phyloP scores from a whole-genome alignment of 2,329 filamentous ascomycete genomes.

The Whalleya microplaca region DNA sequence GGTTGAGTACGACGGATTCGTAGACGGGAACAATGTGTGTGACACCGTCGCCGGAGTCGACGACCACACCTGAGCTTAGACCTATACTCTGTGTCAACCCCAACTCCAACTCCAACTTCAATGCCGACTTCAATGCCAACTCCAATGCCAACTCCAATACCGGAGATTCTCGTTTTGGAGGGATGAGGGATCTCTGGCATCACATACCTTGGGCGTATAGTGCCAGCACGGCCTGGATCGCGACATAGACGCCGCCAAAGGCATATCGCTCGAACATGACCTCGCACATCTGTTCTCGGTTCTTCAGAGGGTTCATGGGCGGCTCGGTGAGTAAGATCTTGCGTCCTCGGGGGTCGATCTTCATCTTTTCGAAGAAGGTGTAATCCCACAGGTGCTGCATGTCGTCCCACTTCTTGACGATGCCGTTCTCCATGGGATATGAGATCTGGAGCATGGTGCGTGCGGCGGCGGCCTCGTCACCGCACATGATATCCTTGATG shows the following conservation, averaged over 20 bases:
- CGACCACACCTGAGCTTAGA: constrained; percentile 92
- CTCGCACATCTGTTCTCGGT: constrained; percentile 97
- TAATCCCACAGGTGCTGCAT: constrained; percentile 99
- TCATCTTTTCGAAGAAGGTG: constrained; percentile 97
- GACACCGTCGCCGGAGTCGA: constrained; percentile 97
- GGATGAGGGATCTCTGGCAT: constrained; percentile 5
- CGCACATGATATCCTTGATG: constrained; percentile 99
- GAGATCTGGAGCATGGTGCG: constrained; percentile 98
- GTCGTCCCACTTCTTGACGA: constrained; percentile 99
- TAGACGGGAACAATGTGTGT: constrained; percentile 99
- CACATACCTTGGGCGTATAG: constrained; percentile 88
- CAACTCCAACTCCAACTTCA: too few species aligned
- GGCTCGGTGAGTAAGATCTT: constrained; percentile 98
- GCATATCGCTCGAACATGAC: constrained; percentile 98
- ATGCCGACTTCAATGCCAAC: too few species aligned
- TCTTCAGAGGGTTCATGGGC: constrained; percentile 96
- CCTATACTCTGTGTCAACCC: too few species aligned
- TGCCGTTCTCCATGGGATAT: constrained; percentile 99
- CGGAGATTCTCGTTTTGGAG: too few species aligned
- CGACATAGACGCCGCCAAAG: constrained; percentile 96
- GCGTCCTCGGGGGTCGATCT: constrained; percentile 84
- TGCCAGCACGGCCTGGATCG: constrained; percentile 94
- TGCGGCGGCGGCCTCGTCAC: constrained; percentile 94
- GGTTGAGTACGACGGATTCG: constrained; percentile 96
- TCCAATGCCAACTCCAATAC: constrained; percentile 4